Evolutionary conservation across 768 basidiomycete species (phyloP).

Genomic region (Dentipellis sp.): DNA sequence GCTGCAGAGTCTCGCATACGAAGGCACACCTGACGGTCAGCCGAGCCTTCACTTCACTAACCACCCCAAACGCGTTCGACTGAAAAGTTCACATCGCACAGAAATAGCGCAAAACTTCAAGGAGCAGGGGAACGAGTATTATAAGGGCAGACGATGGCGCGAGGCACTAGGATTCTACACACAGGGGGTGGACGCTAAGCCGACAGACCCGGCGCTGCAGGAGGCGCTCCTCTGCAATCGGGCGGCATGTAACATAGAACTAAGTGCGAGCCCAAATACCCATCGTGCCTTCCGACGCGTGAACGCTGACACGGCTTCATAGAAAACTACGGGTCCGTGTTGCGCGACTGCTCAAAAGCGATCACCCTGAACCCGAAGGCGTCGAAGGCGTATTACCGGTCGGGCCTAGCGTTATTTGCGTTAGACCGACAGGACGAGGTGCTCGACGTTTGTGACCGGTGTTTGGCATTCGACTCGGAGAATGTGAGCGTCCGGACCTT

Average conservation of each 20-base stretch:
- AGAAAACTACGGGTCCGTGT: conserved; percentile 86
- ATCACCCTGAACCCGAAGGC: conserved; percentile 52
- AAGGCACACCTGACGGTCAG: conserved; percentile 92
- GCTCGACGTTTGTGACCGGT: conserved; percentile 69
- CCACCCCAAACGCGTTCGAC: not conserved
- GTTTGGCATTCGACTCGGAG: conserved; percentile 47
- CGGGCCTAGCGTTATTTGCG: conserved; percentile 64
- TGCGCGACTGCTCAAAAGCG: conserved; percentile 76
- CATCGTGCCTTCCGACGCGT: not conserved
- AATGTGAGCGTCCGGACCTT: conserved; percentile 46
- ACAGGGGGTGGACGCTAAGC: conserved; percentile 81
- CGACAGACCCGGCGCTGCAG: conserved; percentile 45
- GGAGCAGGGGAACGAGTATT: conserved; percentile 93
- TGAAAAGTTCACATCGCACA: conserved; percentile 20
- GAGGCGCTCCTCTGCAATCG: conserved; percentile 80
- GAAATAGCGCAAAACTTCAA: conserved; percentile 92
- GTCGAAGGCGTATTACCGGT: conserved; percentile 84
- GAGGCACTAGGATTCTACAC: conserved; percentile 89
- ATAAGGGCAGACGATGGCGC: conserved; percentile 74
- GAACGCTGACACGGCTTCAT: not conserved
- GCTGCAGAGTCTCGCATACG: conserved; percentile 75
- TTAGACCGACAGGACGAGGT: conserved; percentile 75
- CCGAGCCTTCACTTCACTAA: conserved; percentile 10
- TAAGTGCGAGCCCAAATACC: conserved; percentile 39
- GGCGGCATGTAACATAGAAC: conserved; percentile 87